A percentile compares a stretch with the other conserved stretches of the same genome.
Conservation (phyloP, 2,329 filamentous ascomycete species). For the Fusarium nurragi region DNA sequence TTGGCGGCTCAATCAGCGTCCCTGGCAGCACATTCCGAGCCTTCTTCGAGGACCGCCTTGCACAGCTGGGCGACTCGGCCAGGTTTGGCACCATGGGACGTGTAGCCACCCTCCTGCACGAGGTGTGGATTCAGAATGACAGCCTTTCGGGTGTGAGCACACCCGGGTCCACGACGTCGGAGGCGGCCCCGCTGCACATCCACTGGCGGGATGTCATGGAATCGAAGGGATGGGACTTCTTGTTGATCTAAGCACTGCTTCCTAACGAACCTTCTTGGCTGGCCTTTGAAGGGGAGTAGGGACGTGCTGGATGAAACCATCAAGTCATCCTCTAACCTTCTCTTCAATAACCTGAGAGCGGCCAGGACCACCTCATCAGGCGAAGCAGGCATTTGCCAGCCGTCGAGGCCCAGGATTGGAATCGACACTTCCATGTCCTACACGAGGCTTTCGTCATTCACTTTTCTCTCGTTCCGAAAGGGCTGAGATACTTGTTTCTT, state of each 20-base stretch:
- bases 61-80: constrained; percentile 78
- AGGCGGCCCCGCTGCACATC: constrained; percentile 69
- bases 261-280: constrained; percentile 46
- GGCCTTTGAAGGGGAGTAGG: constrained; percentile 50
- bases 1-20: constrained; percentile 82
- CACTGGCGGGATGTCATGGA: constrained; percentile 97
- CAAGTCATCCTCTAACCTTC: constrained; percentile 34
- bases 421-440: constrained; percentile 6
- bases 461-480: constrained; percentile 42
- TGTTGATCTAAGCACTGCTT: constrained; percentile 74
- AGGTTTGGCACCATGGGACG: constrained; percentile 87
- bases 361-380: constrained; percentile 43
- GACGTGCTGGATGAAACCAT: constrained; percentile 30
- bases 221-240: constrained; percentile 89
- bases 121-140: constrained; percentile 86
- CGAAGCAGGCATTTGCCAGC: constrained; percentile 52
- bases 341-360: constrained; percentile 37
- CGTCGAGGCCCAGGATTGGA: constrained; percentile 34
- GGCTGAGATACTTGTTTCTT: constrained; percentile 11
- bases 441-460: constrained; percentile 24
- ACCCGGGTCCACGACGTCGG: constrained; percentile 50
- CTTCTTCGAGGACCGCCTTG: constrained; percentile 80
- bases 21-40: constrained; percentile 77
- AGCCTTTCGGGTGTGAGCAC: constrained; percentile 53
- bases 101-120: constrained; percentile 78